Evolutionary conservation across 2,329 filamentous ascomycete species (phyloP), one percentile per base, ranked within the genome.

Genomic region (Penicillium hordei): DNA sequence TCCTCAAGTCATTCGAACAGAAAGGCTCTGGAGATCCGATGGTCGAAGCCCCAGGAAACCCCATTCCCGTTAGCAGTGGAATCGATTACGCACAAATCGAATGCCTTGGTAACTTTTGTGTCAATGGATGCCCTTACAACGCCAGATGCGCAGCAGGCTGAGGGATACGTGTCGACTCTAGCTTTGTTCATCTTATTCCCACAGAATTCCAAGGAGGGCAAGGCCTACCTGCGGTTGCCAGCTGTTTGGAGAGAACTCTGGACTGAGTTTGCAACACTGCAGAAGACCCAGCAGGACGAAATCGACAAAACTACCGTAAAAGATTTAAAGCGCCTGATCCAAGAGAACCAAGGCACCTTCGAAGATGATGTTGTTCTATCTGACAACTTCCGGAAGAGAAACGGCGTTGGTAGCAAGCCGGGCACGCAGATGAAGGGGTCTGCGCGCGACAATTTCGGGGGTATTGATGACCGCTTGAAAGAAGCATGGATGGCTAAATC

Each of bases 201-300:
- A 1, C 83, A 84, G n/a, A 90, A 87, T 17, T 76, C 85, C 0
- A 94, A 91, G 66, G 93, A 97, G 68, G 91, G 95, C 62, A 97
- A 95, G 72, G 85, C 91, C 2, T 89, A 88, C 58, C 73, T 96
- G 61, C 85, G 90, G 50, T 79, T 99, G 17, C 91, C 93, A 4
- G 81, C 88, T 0, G 82, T 85, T 2, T 99, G 91, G 89, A 87
- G 90, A 70, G 90, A 96, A 63, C 78, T 97, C 1, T 97, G 93
- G 87, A 82, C 83, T 10, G 92, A 97, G 70, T 83, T 96, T 58
- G 81, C 86, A 0, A 85, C 87, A 50, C 76, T 82, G 21, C 89
- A 87, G 67, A 93, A 91, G 72, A 84, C 83, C 43, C 81, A 89
- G 52, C 77, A 85, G 5, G 90, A 96, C 69, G 80, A 86, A 25